These are phyloP conservation scores for Gonium pectorale DNA, from an alignment of 139 green algal genomes.

Conservation along the genomic window DNA sequence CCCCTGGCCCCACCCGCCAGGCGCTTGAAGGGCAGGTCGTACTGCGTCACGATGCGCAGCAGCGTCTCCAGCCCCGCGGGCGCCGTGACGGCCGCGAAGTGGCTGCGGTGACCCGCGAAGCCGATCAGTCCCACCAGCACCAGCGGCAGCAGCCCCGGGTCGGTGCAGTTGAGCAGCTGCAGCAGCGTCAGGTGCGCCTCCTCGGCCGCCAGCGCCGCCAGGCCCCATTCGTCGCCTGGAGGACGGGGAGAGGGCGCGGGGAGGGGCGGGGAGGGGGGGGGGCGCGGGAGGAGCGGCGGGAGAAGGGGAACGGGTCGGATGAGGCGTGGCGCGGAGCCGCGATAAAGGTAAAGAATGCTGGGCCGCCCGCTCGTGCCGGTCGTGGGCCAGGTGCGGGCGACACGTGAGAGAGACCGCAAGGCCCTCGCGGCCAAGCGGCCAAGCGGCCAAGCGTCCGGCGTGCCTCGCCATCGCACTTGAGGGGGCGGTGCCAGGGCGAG, in stretches of 20 bases:
- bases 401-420: too few species aligned
- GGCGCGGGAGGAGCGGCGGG: background rate
- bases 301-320: too few species aligned
- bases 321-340: too few species aligned
- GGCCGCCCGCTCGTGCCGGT: too few species aligned
- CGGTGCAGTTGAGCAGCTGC: conserved; percentile 56
- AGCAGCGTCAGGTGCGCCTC: conserved; percentile 52
- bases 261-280: background rate
- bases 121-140: conserved; percentile 64
- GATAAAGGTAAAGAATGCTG: background rate
- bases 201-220: conserved; percentile 37
- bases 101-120: conserved; percentile 52
- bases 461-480: too few species aligned
- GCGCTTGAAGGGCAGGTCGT: conserved; percentile 64
- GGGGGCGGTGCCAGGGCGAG: too few species aligned
- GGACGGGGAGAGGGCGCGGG: background rate
- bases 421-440: too few species aligned
- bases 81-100: conserved; percentile 39
- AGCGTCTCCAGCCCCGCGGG: conserved; percentile 55
- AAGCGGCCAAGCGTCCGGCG: too few species aligned
- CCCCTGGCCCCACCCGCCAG: conserved; percentile 62
- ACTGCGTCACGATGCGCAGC: conserved; percentile 60
- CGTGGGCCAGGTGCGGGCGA: too few species aligned
- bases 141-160: conserved; percentile 60
- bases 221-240: conserved; percentile 50